Conservation (phyloP, 2,329 filamentous ascomycete genomes). For the Curvularia hawaiiensis region DNA sequence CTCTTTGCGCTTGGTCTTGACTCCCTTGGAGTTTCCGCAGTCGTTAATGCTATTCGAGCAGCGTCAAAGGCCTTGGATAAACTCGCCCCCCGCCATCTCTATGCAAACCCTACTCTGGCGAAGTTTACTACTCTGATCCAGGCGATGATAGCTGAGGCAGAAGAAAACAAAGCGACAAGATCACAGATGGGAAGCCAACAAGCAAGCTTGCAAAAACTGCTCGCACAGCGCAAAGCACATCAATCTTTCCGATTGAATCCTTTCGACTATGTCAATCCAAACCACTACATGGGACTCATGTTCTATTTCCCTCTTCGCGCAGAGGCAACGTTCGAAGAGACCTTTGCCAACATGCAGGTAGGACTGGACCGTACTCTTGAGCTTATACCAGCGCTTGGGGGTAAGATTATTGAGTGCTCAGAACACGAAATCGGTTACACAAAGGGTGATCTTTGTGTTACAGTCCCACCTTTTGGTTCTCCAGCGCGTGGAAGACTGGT, state of each 20-base stretch:
- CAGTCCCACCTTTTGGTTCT: constrained; percentile 21
- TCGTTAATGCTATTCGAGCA: constrained; percentile 40
- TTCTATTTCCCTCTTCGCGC: constrained; percentile 45
- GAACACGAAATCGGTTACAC: constrained; percentile 36
- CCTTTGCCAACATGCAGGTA: constrained; percentile 40
- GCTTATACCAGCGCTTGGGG: constrained; percentile 46
- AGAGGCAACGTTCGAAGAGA: constrained; percentile 33
- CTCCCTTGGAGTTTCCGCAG: constrained; percentile 37
- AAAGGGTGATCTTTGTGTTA: constrained; percentile 32
- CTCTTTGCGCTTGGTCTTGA: constrained; percentile 43
- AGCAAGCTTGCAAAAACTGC: constrained; percentile 14
- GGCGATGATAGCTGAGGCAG: neutral
- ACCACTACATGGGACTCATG: constrained; percentile 37
- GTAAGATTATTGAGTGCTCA: constrained; percentile 43
- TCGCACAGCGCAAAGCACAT: constrained; percentile 23
- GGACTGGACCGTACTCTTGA: constrained; percentile 46
- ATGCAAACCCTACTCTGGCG: constrained; percentile 36
- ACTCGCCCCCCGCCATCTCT: constrained; percentile 45
- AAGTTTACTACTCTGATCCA: constrained; percentile 33
- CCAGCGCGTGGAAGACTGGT: constrained; percentile 11
- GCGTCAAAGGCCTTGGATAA: constrained; percentile 37
- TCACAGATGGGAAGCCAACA: neutral
- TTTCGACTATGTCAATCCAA: constrained; percentile 33
- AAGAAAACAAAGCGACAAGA: neutral
- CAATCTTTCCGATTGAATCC: constrained; percentile 40